Conservation (phyloP, 2,329 filamentous ascomycete species). For the Xylariaceae sp. region DNA sequence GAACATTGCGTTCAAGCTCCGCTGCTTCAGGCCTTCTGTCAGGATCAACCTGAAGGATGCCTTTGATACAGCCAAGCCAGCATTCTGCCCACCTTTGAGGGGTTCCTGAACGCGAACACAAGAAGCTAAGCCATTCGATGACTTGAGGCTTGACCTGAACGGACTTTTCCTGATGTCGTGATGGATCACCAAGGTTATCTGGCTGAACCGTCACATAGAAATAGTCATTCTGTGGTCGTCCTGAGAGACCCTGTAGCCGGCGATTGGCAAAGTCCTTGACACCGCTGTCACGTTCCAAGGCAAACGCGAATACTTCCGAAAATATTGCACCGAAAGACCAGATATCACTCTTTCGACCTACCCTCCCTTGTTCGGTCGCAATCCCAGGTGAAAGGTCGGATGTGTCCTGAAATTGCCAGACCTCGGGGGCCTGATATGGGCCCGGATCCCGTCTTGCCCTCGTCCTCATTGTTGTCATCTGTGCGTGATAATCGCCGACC, state of each 20-base stretch:
- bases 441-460: slow-evolving; percentile 1
- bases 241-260: neutral
- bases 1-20: neutral
- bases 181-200: neutral
- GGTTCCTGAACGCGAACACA: neutral
- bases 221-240: neutral
- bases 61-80: neutral
- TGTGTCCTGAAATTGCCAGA: neutral
- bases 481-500: slow-evolving; percentile 1
- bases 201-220: neutral
- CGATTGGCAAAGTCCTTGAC: neutral
- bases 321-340: slow-evolving; percentile 1
- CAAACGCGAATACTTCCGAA: neutral
- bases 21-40: neutral
- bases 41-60: neutral
- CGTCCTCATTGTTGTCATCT: slow-evolving; percentile 2
- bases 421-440: slow-evolving; percentile 1
- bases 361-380: neutral
- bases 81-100: slow-evolving; percentile 2
- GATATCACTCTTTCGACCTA: neutral
- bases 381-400: neutral
- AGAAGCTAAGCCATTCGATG: neutral
- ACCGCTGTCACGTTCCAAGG: neutral
- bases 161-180: neutral
- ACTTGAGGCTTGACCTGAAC: neutral